A percentile compares a stretch with the other conserved stretches of the same genome.
These are phyloP conservation scores for Tylopilus sp. DNA, from an alignment of 1,284 basidiomycete genomes.

Conservation along the genomic window DNA sequence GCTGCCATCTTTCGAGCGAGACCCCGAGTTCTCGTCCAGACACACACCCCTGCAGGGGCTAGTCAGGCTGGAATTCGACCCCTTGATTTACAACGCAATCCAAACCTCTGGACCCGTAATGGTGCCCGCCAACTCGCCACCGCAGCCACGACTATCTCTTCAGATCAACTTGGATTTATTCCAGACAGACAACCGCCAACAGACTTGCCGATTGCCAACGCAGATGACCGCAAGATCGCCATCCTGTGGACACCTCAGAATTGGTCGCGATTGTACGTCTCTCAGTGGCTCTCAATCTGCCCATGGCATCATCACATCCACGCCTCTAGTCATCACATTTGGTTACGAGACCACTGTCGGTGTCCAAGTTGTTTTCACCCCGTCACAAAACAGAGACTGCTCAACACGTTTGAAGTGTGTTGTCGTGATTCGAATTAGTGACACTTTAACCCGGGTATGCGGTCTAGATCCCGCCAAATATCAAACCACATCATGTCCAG, in stretches of 20 bases:
- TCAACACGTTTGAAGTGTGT: conserved; percentile 82
- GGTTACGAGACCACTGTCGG: conserved; percentile 87
- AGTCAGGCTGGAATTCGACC: not conserved
- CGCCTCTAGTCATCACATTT: conserved; percentile 67
- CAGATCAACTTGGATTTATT: conserved; percentile 40
- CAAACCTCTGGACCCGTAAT: conserved; percentile 15
- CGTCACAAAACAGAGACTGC: conserved; percentile 86
- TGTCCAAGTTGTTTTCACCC: conserved; percentile 89
- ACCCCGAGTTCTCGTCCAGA: not conserved
- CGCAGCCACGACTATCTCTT: conserved; percentile 29
- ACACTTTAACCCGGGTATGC: conserved; percentile 16
- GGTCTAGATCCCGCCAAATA: conserved; percentile 74
- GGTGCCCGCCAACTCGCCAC: conserved; percentile 16
- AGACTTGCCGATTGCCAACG: conserved; percentile 62
- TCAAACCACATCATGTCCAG: conserved; percentile 68
- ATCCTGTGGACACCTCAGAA: conserved; percentile 70
- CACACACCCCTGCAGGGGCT: not conserved
- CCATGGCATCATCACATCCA: not conserved
- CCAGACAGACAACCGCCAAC: conserved; percentile 26
- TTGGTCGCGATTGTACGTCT: conserved; percentile 73
- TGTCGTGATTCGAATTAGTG: not conserved
- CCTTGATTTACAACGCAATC: conserved; percentile 7
- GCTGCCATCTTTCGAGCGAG: conserved; percentile 3
- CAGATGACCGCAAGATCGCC: conserved; percentile 64
- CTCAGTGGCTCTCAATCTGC: not conserved